phyloP scores from a whole-genome alignment of 1,284 basidiomycete species.

The Puccinia triticina region DNA sequence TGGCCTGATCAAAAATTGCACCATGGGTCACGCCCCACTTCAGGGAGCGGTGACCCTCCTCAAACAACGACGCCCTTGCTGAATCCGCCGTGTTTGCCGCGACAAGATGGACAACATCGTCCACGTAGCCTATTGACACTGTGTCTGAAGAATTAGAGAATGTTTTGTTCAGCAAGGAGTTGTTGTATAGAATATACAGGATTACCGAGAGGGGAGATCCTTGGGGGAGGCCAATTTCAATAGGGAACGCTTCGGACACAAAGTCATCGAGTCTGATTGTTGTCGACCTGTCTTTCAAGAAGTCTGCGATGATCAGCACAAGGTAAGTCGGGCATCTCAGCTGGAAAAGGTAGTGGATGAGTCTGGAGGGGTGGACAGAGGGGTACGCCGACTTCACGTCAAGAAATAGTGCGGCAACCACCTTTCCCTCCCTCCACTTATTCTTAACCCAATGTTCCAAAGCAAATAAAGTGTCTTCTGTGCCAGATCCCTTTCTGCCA shows the following conservation, averaged over 20 bases:
- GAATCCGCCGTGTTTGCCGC: neutral
- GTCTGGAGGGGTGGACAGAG: no score
- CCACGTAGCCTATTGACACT: conserved; percentile 10
- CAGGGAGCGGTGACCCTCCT: neutral
- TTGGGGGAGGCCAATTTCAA: conserved; percentile 16
- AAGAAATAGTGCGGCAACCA: no score
- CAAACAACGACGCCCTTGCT: neutral
- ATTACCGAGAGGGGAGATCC: conserved; percentile 18
- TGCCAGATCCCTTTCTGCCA: no score
- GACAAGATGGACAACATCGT: conserved; percentile 10
- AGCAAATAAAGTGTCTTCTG: no score
- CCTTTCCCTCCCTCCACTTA: no score
- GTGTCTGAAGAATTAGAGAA: neutral
- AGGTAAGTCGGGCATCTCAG: no score
- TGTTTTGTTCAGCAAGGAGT: neutral
- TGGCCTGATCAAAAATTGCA: neutral
- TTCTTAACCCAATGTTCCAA: no score
- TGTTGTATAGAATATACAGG: conserved; percentile 25
- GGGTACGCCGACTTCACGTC: no score
- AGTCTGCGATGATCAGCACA: no score
- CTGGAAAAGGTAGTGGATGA: no score
- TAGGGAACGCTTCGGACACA: neutral
- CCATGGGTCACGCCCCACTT: neutral
- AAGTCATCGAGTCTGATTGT: neutral
- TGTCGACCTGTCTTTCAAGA: no score